Evolutionary conservation across 225 moss, liverwort and hornwort genomes (phyloP).

Genomic region (Climacium dendroides): DNA sequence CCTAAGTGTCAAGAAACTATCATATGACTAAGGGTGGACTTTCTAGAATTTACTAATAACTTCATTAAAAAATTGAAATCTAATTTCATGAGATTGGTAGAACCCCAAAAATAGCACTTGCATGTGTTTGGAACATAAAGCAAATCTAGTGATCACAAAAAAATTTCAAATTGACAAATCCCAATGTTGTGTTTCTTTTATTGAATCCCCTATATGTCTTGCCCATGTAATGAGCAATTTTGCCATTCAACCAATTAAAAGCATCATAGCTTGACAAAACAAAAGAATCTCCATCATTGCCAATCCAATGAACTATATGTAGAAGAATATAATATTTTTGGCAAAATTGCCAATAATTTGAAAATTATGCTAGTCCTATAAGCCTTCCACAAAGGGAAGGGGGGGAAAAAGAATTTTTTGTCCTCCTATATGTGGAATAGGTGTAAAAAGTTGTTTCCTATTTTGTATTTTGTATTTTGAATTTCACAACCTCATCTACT

Average conservation of each 20-base stretch:
- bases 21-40: not conserved
- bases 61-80: not conserved
- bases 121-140: rapidly evolving
- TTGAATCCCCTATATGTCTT: rapidly evolving
- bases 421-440: rapidly evolving
- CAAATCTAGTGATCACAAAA: rapidly evolving
- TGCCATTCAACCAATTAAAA: not conserved
- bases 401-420: rapidly evolving
- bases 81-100: not conserved
- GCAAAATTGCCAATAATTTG: not conserved
- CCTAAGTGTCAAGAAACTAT: not conserved
- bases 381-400: rapidly evolving
- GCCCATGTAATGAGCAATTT: rapidly evolving
- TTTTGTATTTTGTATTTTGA: not conserved
- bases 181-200: rapidly evolving
- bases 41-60: not conserved
- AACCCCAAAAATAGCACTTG: too few relatives aligned
- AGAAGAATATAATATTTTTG: not conserved
- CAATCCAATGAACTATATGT: not conserved
- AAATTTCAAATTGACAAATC: not conserved
- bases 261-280: not conserved
- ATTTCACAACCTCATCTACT: rapidly evolving
- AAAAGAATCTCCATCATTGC: not conserved
- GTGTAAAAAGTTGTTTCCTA: not conserved
- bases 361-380: not conserved